Evolutionary conservation across 768 basidiomycete genomes (phyloP), one percentile per base, ranked within the genome.

Genomic region (Phylloporus sp.): DNA sequence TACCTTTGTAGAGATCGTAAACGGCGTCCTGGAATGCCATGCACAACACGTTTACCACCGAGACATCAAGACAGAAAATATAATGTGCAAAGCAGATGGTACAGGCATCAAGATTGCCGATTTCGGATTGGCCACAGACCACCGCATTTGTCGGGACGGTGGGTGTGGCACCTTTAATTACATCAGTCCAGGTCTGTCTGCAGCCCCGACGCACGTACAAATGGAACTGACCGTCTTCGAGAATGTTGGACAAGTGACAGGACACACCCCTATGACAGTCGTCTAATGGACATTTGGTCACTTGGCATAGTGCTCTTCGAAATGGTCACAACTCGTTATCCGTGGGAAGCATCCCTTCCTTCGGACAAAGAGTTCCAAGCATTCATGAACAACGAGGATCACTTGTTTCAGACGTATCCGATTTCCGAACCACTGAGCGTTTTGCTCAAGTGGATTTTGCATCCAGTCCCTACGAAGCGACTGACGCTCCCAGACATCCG

Each of bases 281-380:
- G 20, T 44, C 42, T 62, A 24, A 71, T 49, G 4, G 84, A 86
- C 55, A 72, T 84, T 48, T 86, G 85, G 85, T 74, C 84, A 5
- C 65, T 86, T 11, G 84, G 83, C n/a, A 73, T 94, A 46, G 86
- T 94, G 50, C 77, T 93, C 42, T 78, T 84, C 57, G 90, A 88
- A 65, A 79, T 94, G 70, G 79, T 86, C 29, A 82, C 82, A 46
- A 80, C 80, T 5, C 1, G 22, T 17, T 24, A 41, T 7, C 44
- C 54, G 18, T 53, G 51, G 54, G 20, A 31, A 3, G 36, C 9
- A 21, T 34, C 51, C 9, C 17, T 32, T 1, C 38, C 27, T 8
- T 42, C 48, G 5, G 48, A 53, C 23, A 20, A 17, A 13, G 31
- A 27, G 2, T 53, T 35, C 28, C 20, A 2, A 31, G 39, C 29